Evolutionary conservation across 164 flowering plant genomes (phyloP).

Genomic region (Brasenia schreberi): DNA sequence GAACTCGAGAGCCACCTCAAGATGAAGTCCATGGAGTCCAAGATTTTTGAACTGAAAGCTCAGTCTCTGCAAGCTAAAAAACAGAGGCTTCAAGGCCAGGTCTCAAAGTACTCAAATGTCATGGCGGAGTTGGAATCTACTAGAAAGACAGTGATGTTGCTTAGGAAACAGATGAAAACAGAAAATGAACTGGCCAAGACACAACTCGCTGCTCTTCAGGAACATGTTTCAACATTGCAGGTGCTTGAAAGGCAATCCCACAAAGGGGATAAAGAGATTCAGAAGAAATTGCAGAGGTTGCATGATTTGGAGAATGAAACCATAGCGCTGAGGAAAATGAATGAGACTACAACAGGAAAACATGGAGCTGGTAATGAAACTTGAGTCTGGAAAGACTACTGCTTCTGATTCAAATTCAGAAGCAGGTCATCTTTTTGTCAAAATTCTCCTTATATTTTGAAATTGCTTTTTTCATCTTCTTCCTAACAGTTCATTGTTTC

Average conservation of each 20-base stretch:
- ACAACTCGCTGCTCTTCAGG: slow-evolving; percentile 43
- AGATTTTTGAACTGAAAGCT: slow-evolving; percentile 51
- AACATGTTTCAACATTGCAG: slow-evolving; percentile 42
- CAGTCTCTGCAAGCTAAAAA: slow-evolving; percentile 75
- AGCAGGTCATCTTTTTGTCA: slow-evolving; percentile 27
- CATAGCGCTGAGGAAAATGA: slow-evolving; percentile 31
- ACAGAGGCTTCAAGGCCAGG: slow-evolving; percentile 44
- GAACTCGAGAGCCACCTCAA: slow-evolving; percentile 74
- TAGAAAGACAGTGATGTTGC: slow-evolving; percentile 38
- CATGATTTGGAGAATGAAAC: slow-evolving; percentile 38
- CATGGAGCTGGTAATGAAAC: slow-evolving; percentile 37
- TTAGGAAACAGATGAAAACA: slow-evolving; percentile 47
- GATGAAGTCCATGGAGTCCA: slow-evolving; percentile 52
- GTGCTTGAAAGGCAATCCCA: slow-evolving; percentile 29
- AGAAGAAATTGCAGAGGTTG: slow-evolving; percentile 23
- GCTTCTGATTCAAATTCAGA: slow-evolving; percentile 26
- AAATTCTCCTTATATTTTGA: neutral
- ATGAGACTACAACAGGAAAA: slow-evolving; percentile 52
- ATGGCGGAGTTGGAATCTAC: slow-evolving; percentile 65
- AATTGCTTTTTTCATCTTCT: neutral
- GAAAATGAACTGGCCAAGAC: slow-evolving; percentile 54
- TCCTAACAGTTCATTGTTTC: neutral
- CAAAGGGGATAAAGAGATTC: slow-evolving; percentile 13
- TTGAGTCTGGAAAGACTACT: slow-evolving; percentile 55
- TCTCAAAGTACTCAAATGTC: slow-evolving; percentile 40